Evolutionary conservation across 1,284 basidiomycete species (phyloP).

Genomic region (Inonotus obliquus): DNA sequence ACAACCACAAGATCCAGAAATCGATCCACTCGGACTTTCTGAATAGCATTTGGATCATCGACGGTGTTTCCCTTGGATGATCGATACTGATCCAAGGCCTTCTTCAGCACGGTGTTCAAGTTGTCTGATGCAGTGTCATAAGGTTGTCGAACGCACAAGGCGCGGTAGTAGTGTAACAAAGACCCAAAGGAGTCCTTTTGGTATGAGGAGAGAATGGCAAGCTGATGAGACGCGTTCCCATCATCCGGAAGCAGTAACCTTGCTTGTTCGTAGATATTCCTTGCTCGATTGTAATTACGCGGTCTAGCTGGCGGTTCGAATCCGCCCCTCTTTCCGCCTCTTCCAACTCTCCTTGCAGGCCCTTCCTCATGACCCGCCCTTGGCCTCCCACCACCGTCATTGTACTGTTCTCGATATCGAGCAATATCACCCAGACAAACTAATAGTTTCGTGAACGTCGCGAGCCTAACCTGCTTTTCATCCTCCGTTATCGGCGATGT

Average conservation of each 20-base stretch:
- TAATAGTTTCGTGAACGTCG: conserved; percentile 81
- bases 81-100: conserved; percentile 59
- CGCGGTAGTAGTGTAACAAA: conserved; percentile 86
- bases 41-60: conserved; percentile 29
- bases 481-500: conserved; percentile 40
- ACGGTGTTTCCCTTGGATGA: conserved; percentile 37
- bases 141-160: conserved; percentile 80
- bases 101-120: conserved; percentile 66
- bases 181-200: conserved; percentile 78
- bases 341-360: conserved; percentile 33
- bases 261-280: conserved; percentile 82
- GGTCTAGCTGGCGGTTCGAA: conserved; percentile 42
- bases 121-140: conserved; percentile 90
- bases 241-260: conserved; percentile 73
- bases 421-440: conserved; percentile 93
- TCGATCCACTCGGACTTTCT: conserved; percentile 42
- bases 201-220: conserved; percentile 89
- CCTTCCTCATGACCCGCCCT: conserved; percentile 61
- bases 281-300: conserved; percentile 71
- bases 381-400: conserved; percentile 61
- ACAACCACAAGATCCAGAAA: conserved; percentile 73
- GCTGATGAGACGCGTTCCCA: conserved; percentile 91
- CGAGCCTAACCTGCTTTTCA: conserved; percentile 57
- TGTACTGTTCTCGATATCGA: conserved; percentile 89
- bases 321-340: conserved; percentile 39